Evolutionary conservation across 1,139 yeast genomes (phyloP).

Genomic region (Yamadazyma membranifaciens): DNA sequence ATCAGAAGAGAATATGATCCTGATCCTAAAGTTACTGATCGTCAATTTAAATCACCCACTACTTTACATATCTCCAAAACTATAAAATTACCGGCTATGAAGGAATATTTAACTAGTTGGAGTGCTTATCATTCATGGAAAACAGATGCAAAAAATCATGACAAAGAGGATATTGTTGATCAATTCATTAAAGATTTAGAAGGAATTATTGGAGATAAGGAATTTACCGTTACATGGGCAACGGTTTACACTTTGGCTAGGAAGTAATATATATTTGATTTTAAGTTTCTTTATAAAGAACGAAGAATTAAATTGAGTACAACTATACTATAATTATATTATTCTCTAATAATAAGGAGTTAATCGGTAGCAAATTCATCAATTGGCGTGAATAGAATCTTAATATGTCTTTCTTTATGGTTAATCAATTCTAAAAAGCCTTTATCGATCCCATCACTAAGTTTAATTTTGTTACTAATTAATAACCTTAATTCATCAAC

Average conservation of each 20-base stretch:
- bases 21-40: constrained; percentile 7
- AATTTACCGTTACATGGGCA: constrained; percentile 55
- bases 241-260: constrained; percentile 52
- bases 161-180: constrained; percentile 37
- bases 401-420: constrained; percentile 37
- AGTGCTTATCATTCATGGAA: constrained; percentile 74
- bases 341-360: too few species aligned
- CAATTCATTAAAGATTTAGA: constrained; percentile 44
- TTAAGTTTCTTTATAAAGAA: not conserved
- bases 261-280: constrained; percentile 11
- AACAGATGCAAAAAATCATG: constrained; percentile 22
- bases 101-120: constrained; percentile 58
- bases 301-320: too few species aligned
- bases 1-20: constrained; percentile 38
- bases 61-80: constrained; percentile 39
- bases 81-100: constrained; percentile 43
- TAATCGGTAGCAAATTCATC: constrained; percentile 5
- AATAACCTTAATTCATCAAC: constrained; percentile 24
- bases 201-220: constrained; percentile 36
- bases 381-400: constrained; percentile 32
- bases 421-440: constrained; percentile 34
- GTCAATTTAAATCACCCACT: constrained; percentile 14
- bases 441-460: constrained; percentile 33
- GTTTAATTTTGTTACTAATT: constrained; percentile 33
- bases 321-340: too few species aligned